Evolutionary conservation across 1,139 yeast genomes (phyloP).

Genomic region (Pichia kudriavzevii): DNA sequence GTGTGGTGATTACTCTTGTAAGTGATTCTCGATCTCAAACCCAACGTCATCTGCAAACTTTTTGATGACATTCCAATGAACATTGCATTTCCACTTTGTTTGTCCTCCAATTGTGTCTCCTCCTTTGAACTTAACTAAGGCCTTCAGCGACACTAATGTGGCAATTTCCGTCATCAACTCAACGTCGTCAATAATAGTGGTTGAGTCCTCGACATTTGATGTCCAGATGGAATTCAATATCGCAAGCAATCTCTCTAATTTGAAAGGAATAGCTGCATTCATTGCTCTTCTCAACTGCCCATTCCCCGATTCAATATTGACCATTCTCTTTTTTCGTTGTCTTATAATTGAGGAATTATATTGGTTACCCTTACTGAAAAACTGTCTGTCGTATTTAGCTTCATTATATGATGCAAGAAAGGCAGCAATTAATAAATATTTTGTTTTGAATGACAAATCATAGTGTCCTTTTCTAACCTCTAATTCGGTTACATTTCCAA

Average conservation of each 20-base stretch:
- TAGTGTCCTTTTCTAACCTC: conserved; percentile 17
- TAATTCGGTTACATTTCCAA: conserved; percentile 1
- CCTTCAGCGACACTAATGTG: conserved; percentile 42
- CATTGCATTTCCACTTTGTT: conserved; percentile 47
- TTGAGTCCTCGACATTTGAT: conserved; percentile 21
- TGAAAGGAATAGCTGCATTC: conserved; percentile 39
- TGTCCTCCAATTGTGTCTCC: conserved; percentile 45
- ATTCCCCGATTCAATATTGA: conserved; percentile 14
- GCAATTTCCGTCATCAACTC: conserved; percentile 45
- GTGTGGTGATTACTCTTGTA: conserved; percentile 26
- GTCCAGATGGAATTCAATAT: conserved; percentile 42
- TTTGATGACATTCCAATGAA: conserved; percentile 40
- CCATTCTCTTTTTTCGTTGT: conserved; percentile 28
- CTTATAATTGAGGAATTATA: conserved; percentile 18
- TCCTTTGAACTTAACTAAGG: conserved; percentile 31
- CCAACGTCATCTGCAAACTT: conserved; percentile 37
- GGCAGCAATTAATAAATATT: conserved; percentile 44
- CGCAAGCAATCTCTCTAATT: conserved; percentile 45
- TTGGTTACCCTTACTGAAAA: conserved; percentile 23
- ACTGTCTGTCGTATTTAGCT: conserved; percentile 35
- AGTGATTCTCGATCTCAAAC: conserved; percentile 41
- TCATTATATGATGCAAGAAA: conserved; percentile 45
- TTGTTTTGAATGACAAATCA: conserved; percentile 42
- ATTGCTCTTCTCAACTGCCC: conserved; percentile 39
- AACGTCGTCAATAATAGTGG: conserved; percentile 35